Evolutionary conservation across 2,329 filamentous ascomycete species (phyloP), one percentile per base, ranked within the genome.

Genomic region (Polytolypa hystricis): DNA sequence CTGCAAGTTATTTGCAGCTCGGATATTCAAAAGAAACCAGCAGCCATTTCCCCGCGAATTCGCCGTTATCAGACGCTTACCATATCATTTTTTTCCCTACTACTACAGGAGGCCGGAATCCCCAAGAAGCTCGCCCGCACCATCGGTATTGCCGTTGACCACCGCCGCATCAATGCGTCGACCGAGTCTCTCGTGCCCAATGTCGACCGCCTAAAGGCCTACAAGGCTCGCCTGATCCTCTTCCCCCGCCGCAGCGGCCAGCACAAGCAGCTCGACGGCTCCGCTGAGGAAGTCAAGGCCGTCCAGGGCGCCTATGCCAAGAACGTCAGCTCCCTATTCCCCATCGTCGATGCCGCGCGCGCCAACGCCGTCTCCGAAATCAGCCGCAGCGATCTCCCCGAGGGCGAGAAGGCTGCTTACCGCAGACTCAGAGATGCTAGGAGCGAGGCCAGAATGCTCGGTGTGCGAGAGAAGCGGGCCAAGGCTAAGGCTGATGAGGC

Each of bases 171-270:
- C 73, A 98, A 96, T 78, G 81, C 93, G 61, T 91, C 81, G 62
- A 84, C 93, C 74, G 91, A 96, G 78, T 83, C 82, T 52, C 81
- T 96, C 58, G 76, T 84, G 66, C 75, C 76, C 75, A 98, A 98
- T 72, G 89, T 98, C 57, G 83, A 83, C 67, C 91, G 91, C 63
- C 85, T 98, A 64, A 87, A 95, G 79, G 85, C 85, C 65, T 98
- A 94, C 86, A 84, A 82, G 74, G 78, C 81, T 63, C 85, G 86
- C 62, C 74, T 98, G 61, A 94, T 98, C 66, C 78, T 98, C 65
- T 95, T 98, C 77, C 91, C 91, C 64, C 85, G 86, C 76, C 86
- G 84, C 71, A 78, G 78, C 65, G 87, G 87, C 71, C 79, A 91
- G 71, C 77, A 81, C 71, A 95, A 94, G 84, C 81, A 82, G 65